Evolutionary conservation across 2,329 filamentous ascomycete species (phyloP), one percentile per base, ranked within the genome.

Genomic region (Fusarium haematococcum): DNA sequence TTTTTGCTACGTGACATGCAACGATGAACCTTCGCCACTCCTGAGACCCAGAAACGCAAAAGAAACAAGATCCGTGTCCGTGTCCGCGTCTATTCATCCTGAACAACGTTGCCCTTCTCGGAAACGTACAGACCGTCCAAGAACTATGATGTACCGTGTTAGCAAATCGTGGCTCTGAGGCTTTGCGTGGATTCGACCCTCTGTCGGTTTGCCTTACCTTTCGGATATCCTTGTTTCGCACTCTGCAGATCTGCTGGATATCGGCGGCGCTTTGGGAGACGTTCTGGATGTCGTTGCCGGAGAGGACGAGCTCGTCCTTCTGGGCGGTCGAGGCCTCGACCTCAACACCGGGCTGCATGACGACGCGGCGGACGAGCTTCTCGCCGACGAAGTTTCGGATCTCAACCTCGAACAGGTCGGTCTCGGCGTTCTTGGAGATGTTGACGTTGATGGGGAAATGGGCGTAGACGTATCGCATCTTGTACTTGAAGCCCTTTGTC

Each of bases 371-470:
- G 83, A 98, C 95, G 84, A 98, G 95, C 94, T 99, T 99, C 94
- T 99, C 97, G 86, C 97, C 95, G 84, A 98, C 92, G 90, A 98
- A 98, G 92, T 98, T 98, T 87, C 97, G 93, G 90, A 99, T 98
- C 93, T 99, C 97, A 84, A 99, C 94, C 88, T 97, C 94, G 85
- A 84, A 93, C 81, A 92, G 88, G 80, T 92, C 95, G 76, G 94
- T 97, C 89, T 98, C 97, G 84, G 87, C 86, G 91, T 96, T 96
- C 93, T 98, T 95, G 83, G 98, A 95, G 80, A 99, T 88, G 91
- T 98, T 98, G 90, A 99, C 96, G 92, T 99, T 99, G 95, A 99
- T 99, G 88, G 97, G 97, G 86, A 99, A 99, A 93, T 99, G 97
- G 86, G 97, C 97, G 87, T 99, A 99, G 88, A 99, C 97, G 90